These are phyloP conservation scores for Fragilaria crotonensis DNA, from an alignment of 108 stramenopile genomes.

Conservation along the genomic window DNA sequence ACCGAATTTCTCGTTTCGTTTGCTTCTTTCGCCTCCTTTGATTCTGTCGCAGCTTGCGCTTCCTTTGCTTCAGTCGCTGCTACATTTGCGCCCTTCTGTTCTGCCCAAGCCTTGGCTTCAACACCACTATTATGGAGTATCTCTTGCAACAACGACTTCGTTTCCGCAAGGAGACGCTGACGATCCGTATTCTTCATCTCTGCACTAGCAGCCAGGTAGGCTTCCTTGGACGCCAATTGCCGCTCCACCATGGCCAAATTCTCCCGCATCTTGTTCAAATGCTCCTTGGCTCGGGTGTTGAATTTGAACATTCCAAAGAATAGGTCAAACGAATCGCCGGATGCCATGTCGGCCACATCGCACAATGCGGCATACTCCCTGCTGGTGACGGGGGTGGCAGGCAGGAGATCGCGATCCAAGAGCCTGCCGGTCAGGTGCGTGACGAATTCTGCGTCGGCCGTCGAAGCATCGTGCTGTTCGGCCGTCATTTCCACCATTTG, in stretches of 20 bases:
- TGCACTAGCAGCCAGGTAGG: constrained; percentile 84
- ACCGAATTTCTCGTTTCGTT: no score
- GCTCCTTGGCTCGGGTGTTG: constrained; percentile 74
- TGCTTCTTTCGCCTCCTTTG: background rate
- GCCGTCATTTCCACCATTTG: constrained; percentile 90
- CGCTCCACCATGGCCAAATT: constrained; percentile 87
- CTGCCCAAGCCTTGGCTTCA: background rate
- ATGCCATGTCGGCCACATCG: constrained; percentile 86
- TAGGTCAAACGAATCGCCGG: constrained; percentile 85
- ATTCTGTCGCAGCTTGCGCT: background rate
- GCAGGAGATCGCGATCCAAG: constrained; percentile 73
- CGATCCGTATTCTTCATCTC: constrained; percentile 88
- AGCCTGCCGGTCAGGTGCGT: constrained; percentile 91
- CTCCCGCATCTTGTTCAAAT: constrained; percentile 71
- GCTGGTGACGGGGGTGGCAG: constrained; percentile 85
- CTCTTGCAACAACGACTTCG: constrained; percentile 78
- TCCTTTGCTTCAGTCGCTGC: background rate
- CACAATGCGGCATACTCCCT: constrained; percentile 87
- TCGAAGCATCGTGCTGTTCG: constrained; percentile 83
- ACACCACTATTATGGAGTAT: constrained; percentile 31
- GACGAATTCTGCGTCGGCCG: constrained; percentile 93
- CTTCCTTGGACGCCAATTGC: constrained; percentile 91
- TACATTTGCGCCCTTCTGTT: background rate
- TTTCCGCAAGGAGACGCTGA: constrained; percentile 82
- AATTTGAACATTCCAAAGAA: constrained; percentile 96